These are phyloP conservation scores for Gracilariopsis chorda DNA, from an alignment of 23 red algal species.

Conservation along the genomic window DNA sequence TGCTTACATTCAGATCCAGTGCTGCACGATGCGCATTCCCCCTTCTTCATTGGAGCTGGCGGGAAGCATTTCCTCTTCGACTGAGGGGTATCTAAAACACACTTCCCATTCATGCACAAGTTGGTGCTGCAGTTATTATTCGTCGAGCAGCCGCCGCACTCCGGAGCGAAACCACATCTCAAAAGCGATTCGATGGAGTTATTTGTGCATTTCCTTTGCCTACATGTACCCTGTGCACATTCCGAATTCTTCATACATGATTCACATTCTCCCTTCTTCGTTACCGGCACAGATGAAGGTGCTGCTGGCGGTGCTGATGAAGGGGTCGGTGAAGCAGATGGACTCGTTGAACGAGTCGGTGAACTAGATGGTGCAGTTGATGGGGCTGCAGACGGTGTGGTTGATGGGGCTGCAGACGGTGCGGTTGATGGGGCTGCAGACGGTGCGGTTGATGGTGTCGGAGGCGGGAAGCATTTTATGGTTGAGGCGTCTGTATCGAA, in stretches of 20 bases:
- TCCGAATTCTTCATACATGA: background rate
- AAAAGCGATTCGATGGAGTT: background rate
- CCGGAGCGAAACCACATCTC: background rate
- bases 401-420: background rate
- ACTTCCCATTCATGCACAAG: background rate
- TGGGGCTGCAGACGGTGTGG: background rate
- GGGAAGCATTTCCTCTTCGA: background rate
- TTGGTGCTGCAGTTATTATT: background rate
- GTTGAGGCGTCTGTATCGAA: conserved; percentile 1
- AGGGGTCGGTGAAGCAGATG: no score
- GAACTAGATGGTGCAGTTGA: background rate
- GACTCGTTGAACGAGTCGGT: background rate
- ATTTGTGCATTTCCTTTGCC: background rate
- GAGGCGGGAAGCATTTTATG: conserved; percentile 40
- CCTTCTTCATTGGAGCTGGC: background rate
- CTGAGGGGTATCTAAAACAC: background rate
- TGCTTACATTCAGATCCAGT: background rate
- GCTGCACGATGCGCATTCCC: conserved; percentile 1
- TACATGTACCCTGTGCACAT: background rate
- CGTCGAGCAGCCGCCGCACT: background rate
- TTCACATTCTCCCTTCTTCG: background rate
- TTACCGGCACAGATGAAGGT: no score
- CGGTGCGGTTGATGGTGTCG: background rate
- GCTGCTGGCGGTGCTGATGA: background rate
- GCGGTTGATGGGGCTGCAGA: background rate